A percentile compares a stretch with the other conserved stretches of the same genome.
Evolutionary conservation across 305 asterid genomes (phyloP).

Genomic region (Euphrasia arctica): DNA sequence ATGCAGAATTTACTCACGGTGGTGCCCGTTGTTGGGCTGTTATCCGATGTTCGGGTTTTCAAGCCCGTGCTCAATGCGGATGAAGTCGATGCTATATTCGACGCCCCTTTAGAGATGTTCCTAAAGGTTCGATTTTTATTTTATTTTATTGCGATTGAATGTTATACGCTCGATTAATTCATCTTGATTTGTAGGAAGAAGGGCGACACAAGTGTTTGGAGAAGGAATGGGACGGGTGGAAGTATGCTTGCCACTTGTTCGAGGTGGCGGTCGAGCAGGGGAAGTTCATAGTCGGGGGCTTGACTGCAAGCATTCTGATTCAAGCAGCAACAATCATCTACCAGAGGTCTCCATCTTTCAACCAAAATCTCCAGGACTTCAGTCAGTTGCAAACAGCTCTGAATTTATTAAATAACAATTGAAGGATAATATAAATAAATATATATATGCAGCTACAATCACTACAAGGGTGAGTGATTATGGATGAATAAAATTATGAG

Average conservation of each 20-base stretch:
- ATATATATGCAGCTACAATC: not conserved
- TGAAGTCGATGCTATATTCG: constrained; percentile 57
- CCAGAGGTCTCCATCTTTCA: constrained; percentile 44
- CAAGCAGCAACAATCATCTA: constrained; percentile 50
- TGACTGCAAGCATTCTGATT: constrained; percentile 55
- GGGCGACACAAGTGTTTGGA: constrained; percentile 37
- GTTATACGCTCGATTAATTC: not conserved
- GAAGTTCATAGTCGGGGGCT: constrained; percentile 38
- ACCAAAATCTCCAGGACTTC: constrained; percentile 47
- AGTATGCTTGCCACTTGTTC: constrained; percentile 49
- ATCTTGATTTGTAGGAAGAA: constrained; percentile 27
- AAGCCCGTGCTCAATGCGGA: constrained; percentile 48
- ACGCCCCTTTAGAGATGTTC: constrained; percentile 55
- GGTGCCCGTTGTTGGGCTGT: constrained; percentile 51
- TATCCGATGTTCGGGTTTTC: constrained; percentile 44
- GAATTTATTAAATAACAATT: constrained; percentile 9
- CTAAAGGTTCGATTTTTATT: constrained; percentile 35
- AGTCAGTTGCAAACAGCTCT: constrained; percentile 45
- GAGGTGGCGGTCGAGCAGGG: constrained; percentile 39
- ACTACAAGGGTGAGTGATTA: not conserved
- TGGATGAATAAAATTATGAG: not conserved
- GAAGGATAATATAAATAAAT: too few relatives aligned
- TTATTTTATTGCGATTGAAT: not conserved
- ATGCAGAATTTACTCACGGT: constrained; percentile 52
- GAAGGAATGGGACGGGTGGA: constrained; percentile 46